Evolutionary conservation across 148 eudicot species (phyloP).

Genomic region (Fagopyrum homotropicum): DNA sequence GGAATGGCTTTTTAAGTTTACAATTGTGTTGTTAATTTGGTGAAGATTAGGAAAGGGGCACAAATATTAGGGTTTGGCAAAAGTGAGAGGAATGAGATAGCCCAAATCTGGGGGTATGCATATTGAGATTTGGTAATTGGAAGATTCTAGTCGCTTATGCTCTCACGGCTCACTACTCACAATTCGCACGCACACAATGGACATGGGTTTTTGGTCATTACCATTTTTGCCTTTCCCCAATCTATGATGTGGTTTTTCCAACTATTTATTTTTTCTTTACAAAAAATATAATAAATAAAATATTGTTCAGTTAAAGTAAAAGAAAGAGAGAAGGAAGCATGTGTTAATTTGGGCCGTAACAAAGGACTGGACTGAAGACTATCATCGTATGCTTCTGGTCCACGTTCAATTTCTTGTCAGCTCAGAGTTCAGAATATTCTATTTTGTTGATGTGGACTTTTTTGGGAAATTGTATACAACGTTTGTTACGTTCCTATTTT

Average conservation of each 20-base stretch:
- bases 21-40: neutral
- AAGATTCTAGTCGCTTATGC: neutral
- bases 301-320: too few relatives aligned
- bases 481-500: too few relatives aligned
- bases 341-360: neutral
- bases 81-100: neutral
- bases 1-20: neutral
- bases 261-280: neutral
- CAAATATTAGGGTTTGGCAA: constrained; percentile 8
- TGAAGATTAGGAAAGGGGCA: neutral
- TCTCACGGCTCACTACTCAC: neutral
- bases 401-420: neutral
- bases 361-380: neutral
- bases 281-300: too few relatives aligned
- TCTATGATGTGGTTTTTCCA: neutral
- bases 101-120: neutral
- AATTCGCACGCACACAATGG: neutral
- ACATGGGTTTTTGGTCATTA: neutral
- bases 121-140: neutral
- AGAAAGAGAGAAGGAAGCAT: neutral
- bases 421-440: neutral
- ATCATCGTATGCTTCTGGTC: neutral
- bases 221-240: neutral
- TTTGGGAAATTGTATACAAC: too few relatives aligned
- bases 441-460: neutral